Evolutionary conservation across 495 filamentous ascomycete species (phyloP).

Genomic region (Thozetella sp.): DNA sequence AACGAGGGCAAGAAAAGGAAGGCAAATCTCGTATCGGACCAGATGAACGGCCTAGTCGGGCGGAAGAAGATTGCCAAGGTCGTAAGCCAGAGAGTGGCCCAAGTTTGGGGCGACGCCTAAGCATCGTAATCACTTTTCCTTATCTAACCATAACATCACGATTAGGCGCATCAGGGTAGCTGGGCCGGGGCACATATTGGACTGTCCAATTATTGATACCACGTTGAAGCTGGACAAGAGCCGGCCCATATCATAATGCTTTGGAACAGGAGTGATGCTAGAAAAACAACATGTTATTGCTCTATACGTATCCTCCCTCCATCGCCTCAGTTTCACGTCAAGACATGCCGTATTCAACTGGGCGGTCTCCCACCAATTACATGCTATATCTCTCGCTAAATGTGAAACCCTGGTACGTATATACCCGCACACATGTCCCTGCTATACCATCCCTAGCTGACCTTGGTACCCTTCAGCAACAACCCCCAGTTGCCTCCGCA

Average conservation of each 20-base stretch:
- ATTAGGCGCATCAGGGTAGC: not conserved
- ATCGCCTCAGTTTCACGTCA: too few species aligned
- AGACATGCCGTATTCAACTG: too few species aligned
- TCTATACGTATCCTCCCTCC: not conserved
- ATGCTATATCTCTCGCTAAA: too few species aligned
- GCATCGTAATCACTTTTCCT: not conserved
- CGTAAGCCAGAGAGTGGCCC: conserved; percentile 70
- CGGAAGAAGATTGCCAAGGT: conserved; percentile 67
- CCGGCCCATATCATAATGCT: too few species aligned
- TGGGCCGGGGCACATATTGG: not conserved
- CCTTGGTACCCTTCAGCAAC: conserved; percentile 18
- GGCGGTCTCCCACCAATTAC: too few species aligned
- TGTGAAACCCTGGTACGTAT: too few species aligned
- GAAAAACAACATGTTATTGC: not conserved
- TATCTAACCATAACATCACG: not conserved
- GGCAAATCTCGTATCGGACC: conserved; percentile 50
- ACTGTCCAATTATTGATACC: not conserved
- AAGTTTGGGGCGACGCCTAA: conserved; percentile 65
- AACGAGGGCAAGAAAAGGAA: conserved; percentile 50
- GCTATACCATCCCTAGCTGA: too few species aligned
- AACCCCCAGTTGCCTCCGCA: conserved; percentile 54
- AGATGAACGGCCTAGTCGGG: conserved; percentile 58
- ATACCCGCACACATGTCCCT: too few species aligned
- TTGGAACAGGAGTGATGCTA: too few species aligned
- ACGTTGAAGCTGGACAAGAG: too few species aligned